These are phyloP conservation scores for Saccharomycopsis oosterbeekiorum DNA, from an alignment of 805 yeast species.

Conservation along the genomic window DNA sequence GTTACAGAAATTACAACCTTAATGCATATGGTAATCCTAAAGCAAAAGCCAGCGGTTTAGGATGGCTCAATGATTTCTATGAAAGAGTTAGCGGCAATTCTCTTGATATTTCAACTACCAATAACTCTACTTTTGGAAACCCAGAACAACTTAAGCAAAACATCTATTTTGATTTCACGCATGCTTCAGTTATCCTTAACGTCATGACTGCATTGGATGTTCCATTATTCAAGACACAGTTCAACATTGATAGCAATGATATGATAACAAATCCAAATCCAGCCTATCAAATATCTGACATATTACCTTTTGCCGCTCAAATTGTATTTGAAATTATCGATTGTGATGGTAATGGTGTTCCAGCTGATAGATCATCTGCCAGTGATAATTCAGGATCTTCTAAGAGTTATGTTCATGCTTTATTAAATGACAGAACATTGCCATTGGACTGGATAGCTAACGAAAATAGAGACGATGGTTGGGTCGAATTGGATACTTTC, in stretches of 20 bases:
- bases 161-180: slow-evolving; percentile 64
- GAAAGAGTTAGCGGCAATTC: slow-evolving; percentile 38
- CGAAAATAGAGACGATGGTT: slow-evolving; percentile 19
- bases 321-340: slow-evolving; percentile 17
- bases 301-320: slow-evolving; percentile 18
- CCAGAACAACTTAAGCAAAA: slow-evolving; percentile 29
- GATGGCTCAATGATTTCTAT: slow-evolving; percentile 34
- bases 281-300: not conserved
- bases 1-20: slow-evolving; percentile 48
- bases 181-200: slow-evolving; percentile 58
- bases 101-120: slow-evolving; percentile 30
- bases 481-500: slow-evolving; percentile 17
- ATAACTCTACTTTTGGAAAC: slow-evolving; percentile 30
- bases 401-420: slow-evolving; percentile 15
- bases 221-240: slow-evolving; percentile 27
- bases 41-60: slow-evolving; percentile 50
- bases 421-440: slow-evolving; percentile 18
- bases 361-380: slow-evolving; percentile 13
- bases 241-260: slow-evolving; percentile 1
- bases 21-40: slow-evolving; percentile 49
- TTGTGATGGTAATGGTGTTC: slow-evolving; percentile 16
- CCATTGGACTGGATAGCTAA: slow-evolving; percentile 14
- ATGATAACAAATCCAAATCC: not conserved
- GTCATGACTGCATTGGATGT: slow-evolving; percentile 58
- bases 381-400: not conserved